A percentile compares a stretch with the other conserved stretches of the same genome.
phyloP scores from a whole-genome alignment of 2,329 filamentous ascomycete species.

The Trematosphaeria pertusa region DNA sequence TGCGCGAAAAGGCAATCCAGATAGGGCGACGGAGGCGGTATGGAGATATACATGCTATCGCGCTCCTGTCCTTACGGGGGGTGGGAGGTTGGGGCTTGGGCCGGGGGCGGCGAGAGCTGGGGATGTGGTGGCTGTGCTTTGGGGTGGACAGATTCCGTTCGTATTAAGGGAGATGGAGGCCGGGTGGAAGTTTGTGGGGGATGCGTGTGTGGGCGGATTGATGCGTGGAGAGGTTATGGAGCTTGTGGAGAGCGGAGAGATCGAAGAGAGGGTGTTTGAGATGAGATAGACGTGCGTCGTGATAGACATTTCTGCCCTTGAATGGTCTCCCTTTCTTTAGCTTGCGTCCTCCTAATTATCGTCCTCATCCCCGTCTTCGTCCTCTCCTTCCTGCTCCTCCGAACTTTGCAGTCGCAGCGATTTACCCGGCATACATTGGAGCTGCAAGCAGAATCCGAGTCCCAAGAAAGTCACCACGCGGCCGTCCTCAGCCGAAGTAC shows the following conservation, averaged over 20 bases:
- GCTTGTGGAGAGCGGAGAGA: neutral
- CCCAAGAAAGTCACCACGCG: neutral
- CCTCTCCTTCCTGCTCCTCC: no score
- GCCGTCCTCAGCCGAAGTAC: neutral
- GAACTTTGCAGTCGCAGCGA: no score
- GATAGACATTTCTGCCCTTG: neutral
- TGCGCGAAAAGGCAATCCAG: neutral
- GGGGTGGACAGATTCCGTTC: slow-evolving; percentile 26
- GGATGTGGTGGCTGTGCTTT: slow-evolving; percentile 23
- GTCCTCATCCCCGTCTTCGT: neutral
- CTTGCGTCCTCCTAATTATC: neutral
- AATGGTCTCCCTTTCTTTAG: neutral
- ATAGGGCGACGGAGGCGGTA: slow-evolving; percentile 5
- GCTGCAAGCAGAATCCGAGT: neutral
- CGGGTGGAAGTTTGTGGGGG: slow-evolving; percentile 14
- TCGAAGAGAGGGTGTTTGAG: slow-evolving; percentile 10
- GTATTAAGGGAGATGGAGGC: slow-evolving; percentile 10
- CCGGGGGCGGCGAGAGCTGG: slow-evolving; percentile 8
- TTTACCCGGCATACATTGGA: neutral
- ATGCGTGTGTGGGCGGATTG: slow-evolving; percentile 7
- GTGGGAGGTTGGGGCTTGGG: slow-evolving; percentile 20
- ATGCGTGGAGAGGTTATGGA: slow-evolving; percentile 14
- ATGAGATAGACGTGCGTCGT: slow-evolving; percentile 1
- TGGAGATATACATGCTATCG: slow-evolving; percentile 18
- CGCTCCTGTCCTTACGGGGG: slow-evolving; percentile 15